These are phyloP conservation scores for Magnaporthales sp. DNA, from an alignment of 2,329 filamentous ascomycete species.

Conservation along the genomic window DNA sequence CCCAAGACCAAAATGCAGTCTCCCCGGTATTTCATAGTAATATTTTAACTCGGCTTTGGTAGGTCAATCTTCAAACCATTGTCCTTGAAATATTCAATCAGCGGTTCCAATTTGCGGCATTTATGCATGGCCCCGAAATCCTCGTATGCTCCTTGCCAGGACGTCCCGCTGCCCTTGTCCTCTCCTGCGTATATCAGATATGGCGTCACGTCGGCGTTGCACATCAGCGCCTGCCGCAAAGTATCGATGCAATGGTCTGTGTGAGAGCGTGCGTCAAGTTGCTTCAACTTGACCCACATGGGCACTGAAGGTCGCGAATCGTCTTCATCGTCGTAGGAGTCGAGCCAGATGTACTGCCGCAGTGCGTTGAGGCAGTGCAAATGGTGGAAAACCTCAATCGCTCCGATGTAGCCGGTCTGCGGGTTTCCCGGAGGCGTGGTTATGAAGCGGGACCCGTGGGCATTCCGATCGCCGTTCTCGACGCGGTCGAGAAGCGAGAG, in stretches of 20 bases:
- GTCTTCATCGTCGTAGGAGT: neutral
- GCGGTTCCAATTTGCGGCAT: neutral
- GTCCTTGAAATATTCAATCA: neutral
- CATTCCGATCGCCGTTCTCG: neutral
- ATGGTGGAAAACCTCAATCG: neutral
- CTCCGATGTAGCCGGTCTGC: neutral
- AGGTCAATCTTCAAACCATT: too few species aligned
- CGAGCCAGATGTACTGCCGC: neutral
- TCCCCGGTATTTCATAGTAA: too few species aligned
- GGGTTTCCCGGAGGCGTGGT: neutral
- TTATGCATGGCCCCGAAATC: neutral
- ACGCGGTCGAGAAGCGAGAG: neutral
- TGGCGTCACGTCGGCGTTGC: neutral
- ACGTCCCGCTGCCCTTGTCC: neutral
- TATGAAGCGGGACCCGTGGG: neutral
- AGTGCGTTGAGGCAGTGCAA: neutral
- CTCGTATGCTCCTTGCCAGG: neutral
- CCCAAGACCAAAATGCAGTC: too few species aligned
- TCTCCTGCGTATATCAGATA: neutral
- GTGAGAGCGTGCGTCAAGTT: neutral
- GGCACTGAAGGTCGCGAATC: neutral
- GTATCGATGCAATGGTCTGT: neutral
- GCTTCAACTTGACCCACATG: neutral
- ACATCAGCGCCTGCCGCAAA: neutral
- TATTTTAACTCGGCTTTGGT: too few species aligned